phyloP scores from a whole-genome alignment of 2,329 filamentous ascomycete species.

The Paraphoma chrysanthemicola region DNA sequence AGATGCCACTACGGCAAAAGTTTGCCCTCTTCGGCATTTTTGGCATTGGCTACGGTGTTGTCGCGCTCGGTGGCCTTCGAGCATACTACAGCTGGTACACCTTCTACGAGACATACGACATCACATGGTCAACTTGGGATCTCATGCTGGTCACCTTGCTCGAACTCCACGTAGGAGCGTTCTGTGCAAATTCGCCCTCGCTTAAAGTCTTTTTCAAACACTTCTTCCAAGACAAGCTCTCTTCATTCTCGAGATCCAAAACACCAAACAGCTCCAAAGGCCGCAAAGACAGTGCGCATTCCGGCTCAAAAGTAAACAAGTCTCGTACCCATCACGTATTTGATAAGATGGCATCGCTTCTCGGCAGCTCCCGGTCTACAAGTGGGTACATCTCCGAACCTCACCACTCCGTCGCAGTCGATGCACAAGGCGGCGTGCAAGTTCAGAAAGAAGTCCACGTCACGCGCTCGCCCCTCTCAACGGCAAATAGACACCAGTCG shows the following conservation, averaged over 20 bases:
- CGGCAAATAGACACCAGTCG: conserved; percentile 7
- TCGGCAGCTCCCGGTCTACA: conserved; percentile 11
- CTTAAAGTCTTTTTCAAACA: conserved; percentile 44
- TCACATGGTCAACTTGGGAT: conserved; percentile 35
- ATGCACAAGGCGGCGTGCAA: conserved; percentile 28
- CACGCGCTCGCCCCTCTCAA: conserved; percentile 8
- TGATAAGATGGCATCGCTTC: conserved; percentile 12
- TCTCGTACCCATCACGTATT: conserved; percentile 1
- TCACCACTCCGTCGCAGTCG: conserved; percentile 24
- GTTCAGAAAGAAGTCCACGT: conserved; percentile 23
- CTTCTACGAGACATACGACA: conserved; percentile 39
- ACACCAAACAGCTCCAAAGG: conserved; percentile 1
- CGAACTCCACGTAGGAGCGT: conserved; percentile 38
- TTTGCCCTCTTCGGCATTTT: conserved; percentile 40
- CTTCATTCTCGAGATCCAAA: conserved; percentile 8
- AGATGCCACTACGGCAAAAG: conserved; percentile 37
- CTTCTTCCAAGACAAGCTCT: conserved; percentile 33
- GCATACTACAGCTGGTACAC: conserved; percentile 35
- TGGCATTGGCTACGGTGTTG: conserved; percentile 39
- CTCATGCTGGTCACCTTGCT: conserved; percentile 27
- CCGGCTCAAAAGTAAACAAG: not conserved
- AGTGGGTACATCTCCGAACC: conserved; percentile 34
- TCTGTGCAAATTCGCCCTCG: conserved; percentile 40
- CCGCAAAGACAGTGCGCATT: not conserved
- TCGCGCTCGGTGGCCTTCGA: conserved; percentile 30